These are phyloP conservation scores for Quercus phellos DNA, from an alignment of 331 rosid species.

Conservation along the genomic window DNA sequence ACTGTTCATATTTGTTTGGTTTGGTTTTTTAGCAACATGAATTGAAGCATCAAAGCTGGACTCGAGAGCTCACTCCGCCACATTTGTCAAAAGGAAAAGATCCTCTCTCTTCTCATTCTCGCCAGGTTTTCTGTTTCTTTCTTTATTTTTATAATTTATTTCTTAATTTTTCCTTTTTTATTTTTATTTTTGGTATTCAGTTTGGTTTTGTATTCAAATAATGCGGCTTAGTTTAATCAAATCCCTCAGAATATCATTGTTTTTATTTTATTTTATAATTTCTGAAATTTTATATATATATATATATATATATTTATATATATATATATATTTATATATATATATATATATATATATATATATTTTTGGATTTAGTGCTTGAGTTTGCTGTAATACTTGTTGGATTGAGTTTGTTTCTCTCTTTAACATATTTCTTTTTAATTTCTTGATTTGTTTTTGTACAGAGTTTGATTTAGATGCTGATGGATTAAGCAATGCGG, in stretches of 20 bases:
- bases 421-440: too few species aligned
- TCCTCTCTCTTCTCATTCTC: conserved; percentile 48
- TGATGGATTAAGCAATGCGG: too few species aligned
- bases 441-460: too few species aligned
- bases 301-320: too few species aligned
- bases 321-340: too few species aligned
- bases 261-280: too few species aligned
- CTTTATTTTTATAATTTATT: not conserved
- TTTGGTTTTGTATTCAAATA: conserved; percentile 7
- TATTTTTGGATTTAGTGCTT: too few species aligned
- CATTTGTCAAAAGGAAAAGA: conserved; percentile 50
- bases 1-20: not conserved
- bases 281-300: too few species aligned
- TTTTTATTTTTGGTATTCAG: not conserved
- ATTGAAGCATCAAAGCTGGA: conserved; percentile 65
- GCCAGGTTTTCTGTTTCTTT: conserved; percentile 56
- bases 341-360: too few species aligned
- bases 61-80: conserved; percentile 62
- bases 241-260: not conserved
- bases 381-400: too few species aligned
- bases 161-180: not conserved
- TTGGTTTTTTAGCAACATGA: conserved; percentile 42
- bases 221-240: not conserved
- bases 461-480: too few species aligned
- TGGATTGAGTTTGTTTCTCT: too few species aligned